Evolutionary conservation across 345 rosid species (phyloP), one percentile per base, ranked within the genome.

Genomic region (Ceriops tagal): DNA sequence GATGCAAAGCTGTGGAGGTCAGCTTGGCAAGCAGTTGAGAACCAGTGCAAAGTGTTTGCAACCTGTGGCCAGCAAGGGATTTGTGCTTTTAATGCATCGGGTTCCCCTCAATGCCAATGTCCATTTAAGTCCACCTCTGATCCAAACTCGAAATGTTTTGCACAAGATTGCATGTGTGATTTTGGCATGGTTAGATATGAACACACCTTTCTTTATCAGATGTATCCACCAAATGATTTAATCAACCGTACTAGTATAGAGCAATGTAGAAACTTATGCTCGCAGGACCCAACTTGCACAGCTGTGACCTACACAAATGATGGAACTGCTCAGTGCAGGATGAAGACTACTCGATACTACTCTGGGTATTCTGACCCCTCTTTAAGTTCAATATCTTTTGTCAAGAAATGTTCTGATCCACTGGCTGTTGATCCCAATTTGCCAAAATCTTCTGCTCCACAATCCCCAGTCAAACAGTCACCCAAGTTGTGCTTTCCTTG

Each of bases 11-110:
- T 79, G 21, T 92, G 97, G 97, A 84, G 71, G 81, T 70, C 93
- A 8, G 96, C 85, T 64, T 92, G 96, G 97, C 93, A 89, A 80
- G 96, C 96, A 59, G 83, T 92, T 79, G 96, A 86, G 81, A 87
- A 89, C 77, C 97, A 89, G 58, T 89, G 97, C 68, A 69, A 80
- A 37, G 97, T 92, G 24, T 89, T 89, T 69, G 97, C 96, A 21
- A 89, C 93, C 39, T 92, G 97, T 65, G 83, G 87, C 6, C 78
- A 80, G 47, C 85, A 66, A 31, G 92, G 92, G 52, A 80, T 92
- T 58, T 92, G 97, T 64, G 74, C 71, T n/a, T 78, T 78, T 64
- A 81, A 86, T 66, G 68, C 78, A 20, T 85, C 87, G 1, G 92
- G 88, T 18, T 61, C 68, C 61, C 60, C 80, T 5, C 82, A 67